Evolutionary conservation across 257 asterid genomes (phyloP), one percentile per base, ranked within the genome.

Genomic region (Petrea volubilis): DNA sequence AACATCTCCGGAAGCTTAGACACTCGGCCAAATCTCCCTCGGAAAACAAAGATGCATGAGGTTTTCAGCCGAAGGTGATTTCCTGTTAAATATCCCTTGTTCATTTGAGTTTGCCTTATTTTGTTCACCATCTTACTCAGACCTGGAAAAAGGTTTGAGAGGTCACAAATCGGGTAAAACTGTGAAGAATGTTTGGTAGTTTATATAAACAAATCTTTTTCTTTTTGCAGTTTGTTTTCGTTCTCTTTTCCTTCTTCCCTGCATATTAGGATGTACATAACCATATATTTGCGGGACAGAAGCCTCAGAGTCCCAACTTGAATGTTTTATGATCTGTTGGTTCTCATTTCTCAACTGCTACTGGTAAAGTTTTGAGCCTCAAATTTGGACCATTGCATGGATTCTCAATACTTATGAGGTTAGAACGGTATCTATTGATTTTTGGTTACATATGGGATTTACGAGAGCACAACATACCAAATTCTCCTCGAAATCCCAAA

Each of bases 1-100:
- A 88, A 43, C 87, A 91, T 79, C 83, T 91, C 3, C 86, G 85
- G 25, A 77, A 74, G 40, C 81, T 87, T 31, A 78, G 93, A 69
- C 74, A 50, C 70, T 15, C 74, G 1, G 60, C 31, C 1, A 80
- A 71, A 65, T 71, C 77, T 31, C 53, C 82, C 53, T 36, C 80
- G 8, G 72, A 61, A 10, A 12, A 71, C 46, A 25, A 41, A 66
- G 70, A 69, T 18, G 78, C 82, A 20, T 82, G 77, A 76, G 3
- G 15, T 29, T 52, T 64, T 55, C 15, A 33, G 59, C 21, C 59
- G 50, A 66, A 67, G 79, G 81, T 80, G 60, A 67, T 61, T 27
- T 55, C 28, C 21, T 25, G 17, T 49, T 8, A 14, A 46, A 23
- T 15, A 53, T 44, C 38, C 1, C 61, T 29, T 40, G 8, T 4